Evolutionary conservation across 129 eudicot genomes (phyloP).

Genomic region (Chrysanthemum seticuspe): DNA sequence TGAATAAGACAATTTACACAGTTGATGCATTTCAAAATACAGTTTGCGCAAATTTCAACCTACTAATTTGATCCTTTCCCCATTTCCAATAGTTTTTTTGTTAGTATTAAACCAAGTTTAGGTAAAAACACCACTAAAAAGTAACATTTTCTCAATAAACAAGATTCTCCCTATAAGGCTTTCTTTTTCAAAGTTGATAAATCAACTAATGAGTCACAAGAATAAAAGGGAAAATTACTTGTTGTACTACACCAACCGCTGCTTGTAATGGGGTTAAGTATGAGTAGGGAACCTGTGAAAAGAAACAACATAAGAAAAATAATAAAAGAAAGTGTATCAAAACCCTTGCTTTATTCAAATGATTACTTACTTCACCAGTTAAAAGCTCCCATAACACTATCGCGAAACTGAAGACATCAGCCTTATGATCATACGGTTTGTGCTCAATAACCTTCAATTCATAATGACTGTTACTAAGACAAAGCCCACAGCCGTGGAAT

Average conservation of each 20-base stretch:
- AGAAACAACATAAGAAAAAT: not conserved
- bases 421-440: constrained; percentile 83
- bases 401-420: constrained; percentile 79
- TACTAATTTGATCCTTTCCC: no score
- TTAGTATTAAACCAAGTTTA: no score
- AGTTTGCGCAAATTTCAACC: no score
- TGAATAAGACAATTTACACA: not conserved
- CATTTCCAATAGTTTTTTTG: no score
- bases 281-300: constrained; percentile 51
- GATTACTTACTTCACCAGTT: constrained; percentile 63
- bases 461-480: constrained; percentile 36
- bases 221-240: constrained; percentile 34
- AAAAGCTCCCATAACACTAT: constrained; percentile 81
- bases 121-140: not conserved
- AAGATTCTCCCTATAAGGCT: not conserved
- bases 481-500: constrained; percentile 22
- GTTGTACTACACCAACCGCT: constrained; percentile 69
- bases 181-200: no score
- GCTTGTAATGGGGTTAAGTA: constrained; percentile 68
- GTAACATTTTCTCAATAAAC: not conserved
- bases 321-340: not conserved
- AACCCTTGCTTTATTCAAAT: not conserved
- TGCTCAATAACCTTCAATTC: constrained; percentile 71
- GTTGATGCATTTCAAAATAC: no score
- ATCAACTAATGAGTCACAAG: not conserved